Base-by-base conservation (phyloP, 2,329 filamentous ascomycete genomes). In the Uncinocarpus reesii region DNA sequence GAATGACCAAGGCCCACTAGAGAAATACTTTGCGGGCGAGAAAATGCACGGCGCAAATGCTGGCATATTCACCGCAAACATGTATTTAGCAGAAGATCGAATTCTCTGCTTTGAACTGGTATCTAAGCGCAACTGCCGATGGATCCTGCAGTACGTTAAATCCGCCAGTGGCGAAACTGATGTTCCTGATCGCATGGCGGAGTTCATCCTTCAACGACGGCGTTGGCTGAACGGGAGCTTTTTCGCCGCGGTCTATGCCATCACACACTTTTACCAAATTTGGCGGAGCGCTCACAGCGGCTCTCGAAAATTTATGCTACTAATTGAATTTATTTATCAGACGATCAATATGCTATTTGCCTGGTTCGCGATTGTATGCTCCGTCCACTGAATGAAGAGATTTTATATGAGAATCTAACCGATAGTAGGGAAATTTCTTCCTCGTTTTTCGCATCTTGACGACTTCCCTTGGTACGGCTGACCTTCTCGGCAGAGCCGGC, bases 141-240 rank as follows among this genome's bases (percentile, higher is more conserved):
- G 92, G 92, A 86, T 96, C 52, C 70, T 98, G 59, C 89, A 95
- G 62, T 98, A 98, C 62, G 92, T 98, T 73, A 98, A 98, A 70
- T 95, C 89, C 1, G 86, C 92, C 10, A 95, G 80, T 7, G 92
- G 92, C 55, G 92, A 98, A 72, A 98, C 92, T 1, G 92, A 98
- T 68, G 92, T 98, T 26, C 92, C 92, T 0, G 89, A 93, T 55
- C 83, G 83, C 20, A 92, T 95, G 71, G 85, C 89, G 18, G 92
- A 98, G 61, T 82, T 98, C 64, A 92, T 98, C 62, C 75, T 95
- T 42, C 92, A 98, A 70, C 83, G 92, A 65, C 83, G 92, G 72
- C 83, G 92, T 69, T 98, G 92, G 92, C 71, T 98, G 56, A 98
- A 98, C 70, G 92, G 92, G 55, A 92, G 85, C 61, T 98, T 98